Evolutionary conservation across 768 basidiomycete species (phyloP).

Genomic region (Candolleomyces aberdarensis): DNA sequence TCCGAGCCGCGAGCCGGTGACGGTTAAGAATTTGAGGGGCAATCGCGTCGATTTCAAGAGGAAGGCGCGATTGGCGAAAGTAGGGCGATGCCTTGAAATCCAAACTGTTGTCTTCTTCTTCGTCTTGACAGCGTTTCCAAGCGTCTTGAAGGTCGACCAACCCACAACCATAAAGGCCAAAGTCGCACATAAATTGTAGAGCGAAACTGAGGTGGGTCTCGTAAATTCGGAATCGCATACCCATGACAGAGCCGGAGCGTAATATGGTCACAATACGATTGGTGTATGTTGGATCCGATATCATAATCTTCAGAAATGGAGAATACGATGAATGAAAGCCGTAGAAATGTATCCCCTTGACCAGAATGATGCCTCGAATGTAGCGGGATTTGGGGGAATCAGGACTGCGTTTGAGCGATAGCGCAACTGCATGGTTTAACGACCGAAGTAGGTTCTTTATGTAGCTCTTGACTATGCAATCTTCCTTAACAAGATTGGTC

Average conservation of each 20-base stretch:
- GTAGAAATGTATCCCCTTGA: conserved; percentile 96
- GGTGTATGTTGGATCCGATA: conserved; percentile 67
- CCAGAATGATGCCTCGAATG: conserved; percentile 74
- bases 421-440: conserved; percentile 81
- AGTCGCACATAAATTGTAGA: conserved; percentile 93
- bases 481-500: conserved; percentile 1
- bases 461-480: conserved; percentile 62
- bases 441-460: conserved; percentile 67
- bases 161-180: conserved; percentile 91
- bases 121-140: conserved; percentile 51
- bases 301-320: conserved; percentile 85
- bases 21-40: conserved; percentile 88
- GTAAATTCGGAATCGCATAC: conserved; percentile 72
- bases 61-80: conserved; percentile 60
- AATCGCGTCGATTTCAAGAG: conserved; percentile 81
- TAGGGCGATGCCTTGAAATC: conserved; percentile 53
- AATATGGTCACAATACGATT: conserved; percentile 73
- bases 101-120: conserved; percentile 28
- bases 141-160: conserved; percentile 74
- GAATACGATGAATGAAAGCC: conserved; percentile 84
- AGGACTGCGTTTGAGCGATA: conserved; percentile 76
- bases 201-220: conserved; percentile 89
- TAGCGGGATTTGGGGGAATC: conserved; percentile 53
- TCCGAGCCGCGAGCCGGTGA: conserved; percentile 56
- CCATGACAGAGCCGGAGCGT: conserved; percentile 80